Percentiles rank a stretch among this genome's conserved stretches.
phyloP scores from a whole-genome alignment of 768 basidiomycete species.

The Phallus indusiatus region DNA sequence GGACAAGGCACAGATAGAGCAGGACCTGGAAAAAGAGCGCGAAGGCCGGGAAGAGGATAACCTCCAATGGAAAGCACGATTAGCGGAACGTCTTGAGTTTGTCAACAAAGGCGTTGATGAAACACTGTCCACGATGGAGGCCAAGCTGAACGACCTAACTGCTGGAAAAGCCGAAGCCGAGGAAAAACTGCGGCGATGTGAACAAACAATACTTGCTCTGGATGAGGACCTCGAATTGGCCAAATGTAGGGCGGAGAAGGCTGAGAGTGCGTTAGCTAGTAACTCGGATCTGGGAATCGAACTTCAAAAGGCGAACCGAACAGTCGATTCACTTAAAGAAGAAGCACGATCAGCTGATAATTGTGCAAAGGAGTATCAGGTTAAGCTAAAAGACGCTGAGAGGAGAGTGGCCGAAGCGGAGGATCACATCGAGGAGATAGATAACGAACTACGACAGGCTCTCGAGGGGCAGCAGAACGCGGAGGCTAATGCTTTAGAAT shows the following conservation, averaged over 20 bases:
- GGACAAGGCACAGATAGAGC: slow-evolving; percentile 23
- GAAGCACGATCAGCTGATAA: slow-evolving; percentile 44
- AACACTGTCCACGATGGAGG: slow-evolving; percentile 58
- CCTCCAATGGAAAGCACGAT: slow-evolving; percentile 59
- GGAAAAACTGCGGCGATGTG: slow-evolving; percentile 14
- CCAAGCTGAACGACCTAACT: slow-evolving; percentile 36
- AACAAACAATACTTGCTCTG: slow-evolving; percentile 43
- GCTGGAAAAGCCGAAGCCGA: slow-evolving; percentile 35
- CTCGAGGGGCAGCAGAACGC: slow-evolving; percentile 28
- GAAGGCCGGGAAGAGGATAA: slow-evolving; percentile 55
- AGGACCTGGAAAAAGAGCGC: slow-evolving; percentile 44
- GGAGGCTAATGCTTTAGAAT: slow-evolving; percentile 44
- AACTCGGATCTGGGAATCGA: slow-evolving; percentile 63
- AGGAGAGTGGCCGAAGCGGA: slow-evolving; percentile 31
- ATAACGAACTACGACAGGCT: slow-evolving; percentile 14
- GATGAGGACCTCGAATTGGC: slow-evolving; percentile 21
- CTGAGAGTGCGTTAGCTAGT: slow-evolving; percentile 52
- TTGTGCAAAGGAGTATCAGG: slow-evolving; percentile 46
- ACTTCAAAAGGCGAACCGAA: slow-evolving; percentile 53
- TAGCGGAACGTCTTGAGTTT: slow-evolving; percentile 61
- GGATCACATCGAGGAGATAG: slow-evolving; percentile 17
- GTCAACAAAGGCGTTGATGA: slow-evolving; percentile 61
- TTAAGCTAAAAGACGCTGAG: slow-evolving; percentile 40
- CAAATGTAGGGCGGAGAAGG: slow-evolving; percentile 42
- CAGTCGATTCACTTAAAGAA: slow-evolving; percentile 33